Base-by-base conservation (phyloP, 129 eudicot species). In the Flaveria ramosissima region DNA sequence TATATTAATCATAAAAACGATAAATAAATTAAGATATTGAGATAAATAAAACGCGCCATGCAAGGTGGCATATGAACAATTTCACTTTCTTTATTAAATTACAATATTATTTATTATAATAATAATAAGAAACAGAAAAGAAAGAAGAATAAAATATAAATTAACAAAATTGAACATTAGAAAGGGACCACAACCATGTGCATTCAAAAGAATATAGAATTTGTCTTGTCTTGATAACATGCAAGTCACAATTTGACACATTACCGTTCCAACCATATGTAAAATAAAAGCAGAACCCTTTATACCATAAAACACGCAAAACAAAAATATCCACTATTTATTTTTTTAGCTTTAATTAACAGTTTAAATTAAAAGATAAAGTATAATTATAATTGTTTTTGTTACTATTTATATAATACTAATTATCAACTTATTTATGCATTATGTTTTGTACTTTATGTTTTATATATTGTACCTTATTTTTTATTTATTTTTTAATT, bases 131-230 rank as follows among this genome's bases (percentile, higher is more conserved):
- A 42, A 21, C 9, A 66, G 53, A n/a, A 59, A 30, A 68, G 20
- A 21, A 16, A 6, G 16, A 23, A 23, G 11, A 39, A 69, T 30
- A 24, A 57, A 65, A 68, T 70, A 52, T 36, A 4, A 6, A 65
- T 57, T 70, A 52, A 72, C 71, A 69, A 47, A 36, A 26, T 76
- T 70, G 36, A 62, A 45, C 68, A 46, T 55, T 19, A 15, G 30
- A 43, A 15, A 57, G 43, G 84, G 84, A 32, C 84, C 84, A 81
- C 76, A 55, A 57, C 21, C 75, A 77, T 65, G 85, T 82, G 82
- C 82, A 0, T 32, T 73, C 41, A 80, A 81, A 69, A 71, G 82
- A 52, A 41, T 24, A 71, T 82, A 67, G 75, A 72, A 77, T 82
- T 77, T 72, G 85, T 70, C 73, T 53, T 59, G 43, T 67, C 45